Evolutionary conservation across 2,329 filamentous ascomycete species (phyloP).

Genomic region (Ophiocordyceps unilateralis): DNA sequence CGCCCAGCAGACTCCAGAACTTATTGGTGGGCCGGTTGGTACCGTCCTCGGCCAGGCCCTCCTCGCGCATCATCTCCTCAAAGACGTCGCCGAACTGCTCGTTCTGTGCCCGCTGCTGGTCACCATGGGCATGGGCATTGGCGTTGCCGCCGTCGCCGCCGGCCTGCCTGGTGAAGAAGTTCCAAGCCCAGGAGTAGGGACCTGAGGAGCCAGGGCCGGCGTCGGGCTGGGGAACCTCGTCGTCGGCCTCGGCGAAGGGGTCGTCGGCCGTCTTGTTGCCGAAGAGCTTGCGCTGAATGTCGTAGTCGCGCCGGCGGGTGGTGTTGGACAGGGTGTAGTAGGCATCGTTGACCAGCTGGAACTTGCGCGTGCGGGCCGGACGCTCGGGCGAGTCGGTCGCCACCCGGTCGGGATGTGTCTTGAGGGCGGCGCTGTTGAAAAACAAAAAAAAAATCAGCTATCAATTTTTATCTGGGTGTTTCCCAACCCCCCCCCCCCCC

Average conservation of each 20-base stretch:
- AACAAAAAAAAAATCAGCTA: background rate
- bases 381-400: conserved; percentile 71
- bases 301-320: conserved; percentile 65
- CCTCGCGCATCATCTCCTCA: conserved; percentile 76
- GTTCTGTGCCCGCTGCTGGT: conserved; percentile 39
- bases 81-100: conserved; percentile 81
- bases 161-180: conserved; percentile 31
- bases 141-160: conserved; percentile 10
- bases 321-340: conserved; percentile 83
- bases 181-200: conserved; percentile 67
- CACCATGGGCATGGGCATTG: background rate
- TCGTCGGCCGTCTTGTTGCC: conserved; percentile 8
- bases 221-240: conserved; percentile 8
- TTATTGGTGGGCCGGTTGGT: conserved; percentile 44
- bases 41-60: conserved; percentile 61
- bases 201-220: conserved; percentile 21
- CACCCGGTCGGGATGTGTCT: conserved; percentile 87
- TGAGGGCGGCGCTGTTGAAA: conserved; percentile 73
- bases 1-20: conserved; percentile 80
- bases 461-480: no score
- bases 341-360: conserved; percentile 83
- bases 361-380: conserved; percentile 61
- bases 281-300: conserved; percentile 37
- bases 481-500: no score
- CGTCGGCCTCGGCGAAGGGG: conserved; percentile 29